Evolutionary conservation across 2,329 filamentous ascomycete genomes (phyloP).

Genomic region (Verticillium tricorpus): DNA sequence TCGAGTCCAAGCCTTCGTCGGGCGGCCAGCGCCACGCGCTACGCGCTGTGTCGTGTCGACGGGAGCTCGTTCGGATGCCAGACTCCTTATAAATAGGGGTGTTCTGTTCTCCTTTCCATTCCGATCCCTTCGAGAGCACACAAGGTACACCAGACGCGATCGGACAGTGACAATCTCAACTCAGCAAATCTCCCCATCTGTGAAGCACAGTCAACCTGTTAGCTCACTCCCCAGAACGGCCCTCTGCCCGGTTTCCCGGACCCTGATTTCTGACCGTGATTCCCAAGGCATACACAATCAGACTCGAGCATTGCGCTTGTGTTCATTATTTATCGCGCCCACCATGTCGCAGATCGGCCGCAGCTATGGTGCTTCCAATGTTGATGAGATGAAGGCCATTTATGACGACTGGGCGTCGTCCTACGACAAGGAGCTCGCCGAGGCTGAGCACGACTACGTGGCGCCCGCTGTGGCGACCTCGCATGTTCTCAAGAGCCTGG

Average conservation of each 20-base stretch:
- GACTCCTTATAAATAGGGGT: background rate
- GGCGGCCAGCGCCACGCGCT: background rate
- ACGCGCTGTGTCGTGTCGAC: background rate
- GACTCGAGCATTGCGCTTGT: background rate
- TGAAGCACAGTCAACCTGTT: background rate
- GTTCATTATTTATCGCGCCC: background rate
- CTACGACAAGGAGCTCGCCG: slow-evolving; percentile 29
- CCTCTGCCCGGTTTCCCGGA: background rate
- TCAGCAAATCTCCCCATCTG: background rate
- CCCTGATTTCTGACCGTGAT: background rate
- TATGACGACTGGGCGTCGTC: slow-evolving; percentile 31
- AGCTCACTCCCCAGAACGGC: background rate
- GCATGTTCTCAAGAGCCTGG: slow-evolving; percentile 25
- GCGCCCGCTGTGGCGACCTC: slow-evolving; percentile 32
- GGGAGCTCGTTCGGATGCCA: background rate
- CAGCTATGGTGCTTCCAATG: background rate
- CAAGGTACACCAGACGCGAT: background rate
- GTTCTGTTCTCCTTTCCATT: background rate
- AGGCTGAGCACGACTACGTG: slow-evolving; percentile 33
- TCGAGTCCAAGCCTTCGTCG: background rate
- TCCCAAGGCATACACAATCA: background rate
- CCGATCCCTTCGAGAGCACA: background rate
- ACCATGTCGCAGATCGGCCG: slow-evolving; percentile 3
- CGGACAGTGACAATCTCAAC: background rate
- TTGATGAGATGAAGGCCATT: slow-evolving; percentile 12